Percentiles rank a stretch among this genome's conserved stretches.
phyloP scores from a whole-genome alignment of 371 early-diverging fungal genomes.

The Rhizopus delemar region DNA sequence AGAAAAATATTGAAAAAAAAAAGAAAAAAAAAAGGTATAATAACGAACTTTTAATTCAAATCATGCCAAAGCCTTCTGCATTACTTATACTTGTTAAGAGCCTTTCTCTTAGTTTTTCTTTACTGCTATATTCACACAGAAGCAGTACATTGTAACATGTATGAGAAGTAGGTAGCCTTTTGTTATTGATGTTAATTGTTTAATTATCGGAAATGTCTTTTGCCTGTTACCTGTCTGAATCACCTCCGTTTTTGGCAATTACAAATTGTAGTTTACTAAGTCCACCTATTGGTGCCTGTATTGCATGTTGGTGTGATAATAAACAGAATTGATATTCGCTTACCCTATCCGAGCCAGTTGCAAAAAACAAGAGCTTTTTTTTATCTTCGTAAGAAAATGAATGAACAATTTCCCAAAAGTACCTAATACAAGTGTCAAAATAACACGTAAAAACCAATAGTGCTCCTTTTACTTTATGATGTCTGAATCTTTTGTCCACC shows the following conservation, averaged over 20 bases:
- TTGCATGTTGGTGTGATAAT: conserved; percentile 22
- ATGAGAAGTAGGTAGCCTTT: conserved; percentile 71
- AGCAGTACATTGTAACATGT: conserved; percentile 94
- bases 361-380: conserved; percentile 92
- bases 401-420: conserved; percentile 96
- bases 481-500: conserved; percentile 65
- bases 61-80: conserved; percentile 86
- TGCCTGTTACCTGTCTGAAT: conserved; percentile 65
- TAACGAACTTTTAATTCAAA: not conserved
- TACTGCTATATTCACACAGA: conserved; percentile 83
- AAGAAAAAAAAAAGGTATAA: not conserved
- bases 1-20: not conserved
- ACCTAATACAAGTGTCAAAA: conserved; percentile 13
- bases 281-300: conserved; percentile 95
- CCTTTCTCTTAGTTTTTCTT: conserved; percentile 76
- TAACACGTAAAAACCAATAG: not conserved
- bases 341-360: conserved; percentile 95
- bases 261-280: conserved; percentile 90
- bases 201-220: not conserved
- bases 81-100: conserved; percentile 82
- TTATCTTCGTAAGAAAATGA: conserved; percentile 80
- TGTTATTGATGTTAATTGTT: not conserved
- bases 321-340: not conserved
- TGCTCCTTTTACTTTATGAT: conserved; percentile 57
- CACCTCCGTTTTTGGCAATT: conserved; percentile 96